Evolutionary conservation across 1,284 basidiomycete species (phyloP), one percentile per base, ranked within the genome.

Genomic region (Trametes pubescens): DNA sequence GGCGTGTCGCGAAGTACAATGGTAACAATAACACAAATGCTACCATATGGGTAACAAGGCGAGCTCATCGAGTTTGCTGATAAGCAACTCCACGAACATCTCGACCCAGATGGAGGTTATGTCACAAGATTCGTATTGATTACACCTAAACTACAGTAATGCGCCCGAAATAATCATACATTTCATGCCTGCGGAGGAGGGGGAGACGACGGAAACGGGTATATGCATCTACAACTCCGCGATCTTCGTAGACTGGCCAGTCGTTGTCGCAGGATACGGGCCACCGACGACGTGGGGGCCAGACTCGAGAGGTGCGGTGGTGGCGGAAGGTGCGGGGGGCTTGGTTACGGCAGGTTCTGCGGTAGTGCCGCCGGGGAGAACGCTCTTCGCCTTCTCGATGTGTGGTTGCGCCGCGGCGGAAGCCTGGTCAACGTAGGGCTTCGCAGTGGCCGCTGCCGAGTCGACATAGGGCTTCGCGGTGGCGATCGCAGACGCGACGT

Each of bases 221-320:
- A 53, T 51, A 22, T 13, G 37, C 24, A 2, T 47, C 51, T 60
- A 71, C 34, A 73, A 53, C 63, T 72, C 68, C 9, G 59, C 69
- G 22, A 74, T 61, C 59, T 71, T 69, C 58, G 66, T 68, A 24
- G 72, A 47, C 51, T 69, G 71, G 35, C 65, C 71, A 0, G 65
- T 75, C 21, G 73, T 58, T 0, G 71, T 73, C 6, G 71, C 68
- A 14, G 78, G 75, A 66, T 80, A 81, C 3, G 81, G 80, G 1
- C 70, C 74, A 16, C 72, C 72, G 11, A 80, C 71, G 2, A 76
- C 77, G 59, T 81, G 75, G 1, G 71, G 66, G 2, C 81, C 81
- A 46, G 78, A 81, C 73, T 86, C 81, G 37, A 84, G 70, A 0
- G 79, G 77, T 11, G 82, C 79, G 34, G 72, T 80, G 2, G 74